Evolutionary conservation across 75 land plant species (phyloP).

Genomic region (Pseudotsuga menziesii): DNA sequence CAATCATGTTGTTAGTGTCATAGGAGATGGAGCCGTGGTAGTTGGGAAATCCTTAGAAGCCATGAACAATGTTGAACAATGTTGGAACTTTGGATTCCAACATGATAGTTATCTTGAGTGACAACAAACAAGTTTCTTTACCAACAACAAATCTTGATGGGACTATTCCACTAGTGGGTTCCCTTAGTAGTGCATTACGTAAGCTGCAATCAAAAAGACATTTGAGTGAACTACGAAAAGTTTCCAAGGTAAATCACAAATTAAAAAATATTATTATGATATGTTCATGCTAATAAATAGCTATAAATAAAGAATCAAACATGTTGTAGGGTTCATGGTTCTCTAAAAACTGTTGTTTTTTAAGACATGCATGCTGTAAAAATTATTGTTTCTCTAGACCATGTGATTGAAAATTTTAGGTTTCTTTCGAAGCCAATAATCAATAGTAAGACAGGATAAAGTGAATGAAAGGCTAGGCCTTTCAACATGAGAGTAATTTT

Average conservation of each 20-base stretch:
- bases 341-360: too few relatives aligned
- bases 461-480: neutral
- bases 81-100: conserved; percentile 94
- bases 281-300: neutral
- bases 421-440: neutral
- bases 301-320: neutral
- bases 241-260: conserved; percentile 69
- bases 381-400: neutral
- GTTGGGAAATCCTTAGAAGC: conserved; percentile 98
- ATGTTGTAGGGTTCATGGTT: neutral
- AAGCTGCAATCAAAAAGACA: conserved; percentile 88
- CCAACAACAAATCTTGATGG: conserved; percentile 98
- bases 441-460: neutral
- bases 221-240: conserved; percentile 93
- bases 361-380: neutral
- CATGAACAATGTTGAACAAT: conserved; percentile 98
- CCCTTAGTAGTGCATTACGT: conserved; percentile 90
- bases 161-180: conserved; percentile 90
- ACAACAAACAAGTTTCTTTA: conserved; percentile 91
- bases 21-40: conserved; percentile 98
- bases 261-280: neutral
- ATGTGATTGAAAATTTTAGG: neutral
- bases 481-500: neutral
- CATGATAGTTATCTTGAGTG: conserved; percentile 99
- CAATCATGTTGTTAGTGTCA: conserved; percentile 82